phyloP scores from a whole-genome alignment of 2,329 filamentous ascomycete genomes.

The Aspergillus neoniger region DNA sequence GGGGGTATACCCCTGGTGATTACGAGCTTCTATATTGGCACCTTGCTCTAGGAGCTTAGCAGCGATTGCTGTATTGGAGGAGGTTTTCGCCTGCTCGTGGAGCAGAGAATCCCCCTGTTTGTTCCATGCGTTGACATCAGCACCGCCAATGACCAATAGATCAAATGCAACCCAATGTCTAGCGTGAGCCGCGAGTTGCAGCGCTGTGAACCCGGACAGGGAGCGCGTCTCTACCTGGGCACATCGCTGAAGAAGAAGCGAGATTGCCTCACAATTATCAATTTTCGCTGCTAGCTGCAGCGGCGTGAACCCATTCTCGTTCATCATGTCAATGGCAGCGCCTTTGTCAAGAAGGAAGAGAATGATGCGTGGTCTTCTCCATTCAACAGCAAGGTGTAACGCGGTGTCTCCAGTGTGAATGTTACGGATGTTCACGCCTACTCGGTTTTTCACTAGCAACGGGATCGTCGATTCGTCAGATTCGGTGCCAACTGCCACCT shows the following conservation, averaged over 20 bases:
- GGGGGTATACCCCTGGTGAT: slow-evolving; percentile 31
- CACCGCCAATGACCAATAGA: slow-evolving; percentile 31
- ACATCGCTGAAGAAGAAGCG: slow-evolving; percentile 29
- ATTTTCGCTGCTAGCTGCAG: slow-evolving; percentile 32
- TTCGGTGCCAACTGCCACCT: slow-evolving; percentile 31
- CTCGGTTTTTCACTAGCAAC: slow-evolving; percentile 29
- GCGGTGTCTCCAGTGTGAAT: slow-evolving; percentile 28
- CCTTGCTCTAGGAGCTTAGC: slow-evolving; percentile 28
- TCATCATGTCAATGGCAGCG: slow-evolving; percentile 26
- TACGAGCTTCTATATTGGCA: slow-evolving; percentile 32
- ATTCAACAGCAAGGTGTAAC: slow-evolving; percentile 31
- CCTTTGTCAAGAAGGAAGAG: slow-evolving; percentile 33
- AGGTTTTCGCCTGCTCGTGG: slow-evolving; percentile 27
- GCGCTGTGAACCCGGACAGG: slow-evolving; percentile 24
- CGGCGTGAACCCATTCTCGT: slow-evolving; percentile 30
- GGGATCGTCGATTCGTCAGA: slow-evolving; percentile 33
- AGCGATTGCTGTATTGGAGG: slow-evolving; percentile 18
- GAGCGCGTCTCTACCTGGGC: slow-evolving; percentile 29
- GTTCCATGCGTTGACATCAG: slow-evolving; percentile 35
- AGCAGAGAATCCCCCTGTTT: slow-evolving; percentile 31
- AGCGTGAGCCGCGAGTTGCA: slow-evolving; percentile 29
- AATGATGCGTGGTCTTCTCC: slow-evolving; percentile 28
- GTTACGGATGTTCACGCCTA: slow-evolving; percentile 30
- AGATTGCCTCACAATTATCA: slow-evolving; percentile 35
- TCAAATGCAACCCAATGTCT: slow-evolving; percentile 35